A percentile compares a stretch with the other conserved stretches of the same genome.
These are phyloP conservation scores for Phytophthora nicotianae DNA, from an alignment of 352 stramenopile species.

Conservation along the genomic window DNA sequence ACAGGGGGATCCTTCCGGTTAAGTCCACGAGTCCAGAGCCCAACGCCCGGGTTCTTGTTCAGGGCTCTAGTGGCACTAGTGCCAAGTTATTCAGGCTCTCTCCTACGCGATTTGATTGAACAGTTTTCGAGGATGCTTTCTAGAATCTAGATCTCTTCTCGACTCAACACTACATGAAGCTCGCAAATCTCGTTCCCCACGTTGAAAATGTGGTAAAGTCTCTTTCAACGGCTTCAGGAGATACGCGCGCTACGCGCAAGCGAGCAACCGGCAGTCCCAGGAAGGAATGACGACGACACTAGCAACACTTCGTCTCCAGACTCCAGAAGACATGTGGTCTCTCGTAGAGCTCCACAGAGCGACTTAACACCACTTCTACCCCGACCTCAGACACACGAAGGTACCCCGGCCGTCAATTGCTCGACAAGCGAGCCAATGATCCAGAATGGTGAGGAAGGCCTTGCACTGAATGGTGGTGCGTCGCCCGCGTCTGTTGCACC, in stretches of 20 bases:
- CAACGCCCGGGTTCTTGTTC: neutral
- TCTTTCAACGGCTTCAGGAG: neutral
- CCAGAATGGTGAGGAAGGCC: neutral
- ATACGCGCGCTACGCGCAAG: neutral
- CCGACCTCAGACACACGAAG: neutral
- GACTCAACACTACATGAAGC: neutral
- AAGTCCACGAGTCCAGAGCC: neutral
- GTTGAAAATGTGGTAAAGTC: neutral
- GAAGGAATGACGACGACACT: neutral
- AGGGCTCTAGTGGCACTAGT: neutral
- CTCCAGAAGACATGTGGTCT: neutral
- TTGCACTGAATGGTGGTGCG: neutral
- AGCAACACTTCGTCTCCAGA: neutral
- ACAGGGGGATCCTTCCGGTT: neutral
- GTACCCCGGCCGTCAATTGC: neutral
- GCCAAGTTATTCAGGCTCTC: neutral
- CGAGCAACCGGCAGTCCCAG: neutral
- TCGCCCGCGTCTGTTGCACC: neutral
- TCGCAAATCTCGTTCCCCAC: neutral
- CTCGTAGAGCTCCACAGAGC: neutral
- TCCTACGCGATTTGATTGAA: neutral
- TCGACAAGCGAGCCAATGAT: neutral
- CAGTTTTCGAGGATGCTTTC: neutral
- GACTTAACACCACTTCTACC: neutral
- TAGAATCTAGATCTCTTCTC: neutral